These are phyloP conservation scores for Podospora pseudoanserina DNA, from an alignment of 495 filamentous ascomycete genomes.

Conservation along the genomic window DNA sequence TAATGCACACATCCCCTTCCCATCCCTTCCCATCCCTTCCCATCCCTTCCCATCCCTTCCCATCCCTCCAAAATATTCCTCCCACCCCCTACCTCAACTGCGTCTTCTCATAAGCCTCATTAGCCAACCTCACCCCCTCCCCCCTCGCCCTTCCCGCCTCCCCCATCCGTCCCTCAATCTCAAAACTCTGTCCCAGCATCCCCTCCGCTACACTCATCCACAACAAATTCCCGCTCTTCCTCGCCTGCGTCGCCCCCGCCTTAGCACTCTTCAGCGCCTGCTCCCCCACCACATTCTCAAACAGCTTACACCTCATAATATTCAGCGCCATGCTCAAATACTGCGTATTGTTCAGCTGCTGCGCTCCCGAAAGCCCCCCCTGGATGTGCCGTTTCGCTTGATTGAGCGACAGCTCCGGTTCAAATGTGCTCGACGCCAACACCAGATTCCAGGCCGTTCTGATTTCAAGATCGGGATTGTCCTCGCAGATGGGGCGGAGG, in stretches of 20 bases:
- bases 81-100: not conserved
- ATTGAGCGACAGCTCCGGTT: conserved; percentile 54
- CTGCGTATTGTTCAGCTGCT: conserved; percentile 64
- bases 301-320: conserved; percentile 82
- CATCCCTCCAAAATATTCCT: not conserved
- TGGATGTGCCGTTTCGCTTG: conserved; percentile 76
- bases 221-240: conserved; percentile 67
- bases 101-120: conserved; percentile 31
- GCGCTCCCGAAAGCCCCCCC: conserved; percentile 48
- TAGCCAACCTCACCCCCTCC: conserved; percentile 27
- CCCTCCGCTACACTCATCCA: conserved; percentile 85
- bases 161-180: conserved; percentile 62
- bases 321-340: conserved; percentile 76
- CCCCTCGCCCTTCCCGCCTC: conserved; percentile 52
- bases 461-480: conserved; percentile 68
- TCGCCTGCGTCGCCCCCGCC: conserved; percentile 70
- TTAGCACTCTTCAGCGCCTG: conserved; percentile 86
- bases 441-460: conserved; percentile 75
- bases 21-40: too few relatives aligned
- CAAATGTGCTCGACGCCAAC: conserved; percentile 59
- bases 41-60: not conserved
- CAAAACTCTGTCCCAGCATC: conserved; percentile 70
- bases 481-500: conserved; percentile 63
- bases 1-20: not conserved
- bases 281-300: conserved; percentile 78